Base-by-base conservation (phyloP, 768 basidiomycete species). In the Leccinum variicolor region DNA sequence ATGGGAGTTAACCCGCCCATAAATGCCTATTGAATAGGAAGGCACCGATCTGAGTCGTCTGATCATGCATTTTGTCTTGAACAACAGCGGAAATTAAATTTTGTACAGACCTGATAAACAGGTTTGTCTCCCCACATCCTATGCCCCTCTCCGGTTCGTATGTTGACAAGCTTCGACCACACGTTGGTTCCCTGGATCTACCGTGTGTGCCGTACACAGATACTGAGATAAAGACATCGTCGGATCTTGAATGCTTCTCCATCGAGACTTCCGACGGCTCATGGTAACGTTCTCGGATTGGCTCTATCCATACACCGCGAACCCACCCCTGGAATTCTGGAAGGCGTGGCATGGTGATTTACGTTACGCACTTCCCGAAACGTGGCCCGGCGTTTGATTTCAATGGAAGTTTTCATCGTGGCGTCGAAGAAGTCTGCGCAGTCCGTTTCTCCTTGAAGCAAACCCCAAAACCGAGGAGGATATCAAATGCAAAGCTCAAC, bases 331-430 rank as follows among this genome's bases (percentile, higher is more conserved):
- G 15, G 17, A 49, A 53, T 31, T 52, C 3, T 4, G 31, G 50
- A 52, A 52, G 36, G 52, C 3, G 4, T 31, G 39, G 4, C 34
- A 26, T 53, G 9, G 36, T 55, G 21, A 26, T 25, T 50, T 64
- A 62, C 53, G 60, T 15, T 28, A 65, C 3, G 21, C 21, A 10
- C 52, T 43, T 14, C 26, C 28, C 10, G 8, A 54, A 60, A 46
- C 14, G 25, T 21, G 43, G 31, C 29, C 19, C 33, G 57, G 50
- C 52, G 9, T 29, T 43, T 65, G 64, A 66, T 57, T 36, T 11
- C 36, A 48, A 60, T 47, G 61, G 56, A 66, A 51, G 43, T 6
- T 45, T 11, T 50, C 15, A 23, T 56, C 19, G 29, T 11, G 47
- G 50, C 54, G 54, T 46, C 43, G 52, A 13, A 51, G 14, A 49